phyloP scores from a whole-genome alignment of 148 eudicot species.

The Fagopyrum tataricum region DNA sequence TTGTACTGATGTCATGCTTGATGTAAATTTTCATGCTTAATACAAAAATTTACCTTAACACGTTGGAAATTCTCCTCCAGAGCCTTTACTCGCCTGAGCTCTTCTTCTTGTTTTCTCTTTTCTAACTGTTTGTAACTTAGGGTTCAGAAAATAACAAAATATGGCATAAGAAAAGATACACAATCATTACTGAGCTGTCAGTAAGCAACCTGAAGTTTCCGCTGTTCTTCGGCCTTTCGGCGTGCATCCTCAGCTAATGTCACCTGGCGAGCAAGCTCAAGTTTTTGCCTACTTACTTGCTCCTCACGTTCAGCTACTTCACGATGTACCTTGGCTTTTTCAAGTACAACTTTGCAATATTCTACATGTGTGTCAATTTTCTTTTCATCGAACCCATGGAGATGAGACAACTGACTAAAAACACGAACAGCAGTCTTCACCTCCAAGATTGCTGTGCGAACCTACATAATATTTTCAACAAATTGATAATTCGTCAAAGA shows the following conservation, averaged over 20 bases:
- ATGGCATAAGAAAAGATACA: slow-evolving; percentile 12
- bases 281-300: slow-evolving; percentile 61
- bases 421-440: slow-evolving; percentile 81
- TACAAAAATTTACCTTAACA: slow-evolving; percentile 48
- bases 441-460: slow-evolving; percentile 82
- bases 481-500: not conserved
- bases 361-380: slow-evolving; percentile 94
- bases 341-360: slow-evolving; percentile 86
- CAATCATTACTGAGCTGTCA: slow-evolving; percentile 1
- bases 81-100: slow-evolving; percentile 70
- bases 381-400: slow-evolving; percentile 95
- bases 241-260: slow-evolving; percentile 84
- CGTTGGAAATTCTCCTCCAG: slow-evolving; percentile 81
- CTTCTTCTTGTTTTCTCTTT: slow-evolving; percentile 96
- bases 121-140: slow-evolving; percentile 52
- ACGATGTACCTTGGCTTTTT: slow-evolving; percentile 74
- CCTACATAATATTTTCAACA: slow-evolving; percentile 30
- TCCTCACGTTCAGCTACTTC: slow-evolving; percentile 96
- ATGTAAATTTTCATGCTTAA: not conserved
- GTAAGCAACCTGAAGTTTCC: slow-evolving; percentile 61
- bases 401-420: slow-evolving; percentile 80
- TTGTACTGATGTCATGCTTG: not conserved
- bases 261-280: slow-evolving; percentile 83
- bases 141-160: slow-evolving; percentile 3
- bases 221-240: slow-evolving; percentile 89